phyloP scores from a whole-genome alignment of 1,284 basidiomycete species.

The Neonothopanus nambi region DNA sequence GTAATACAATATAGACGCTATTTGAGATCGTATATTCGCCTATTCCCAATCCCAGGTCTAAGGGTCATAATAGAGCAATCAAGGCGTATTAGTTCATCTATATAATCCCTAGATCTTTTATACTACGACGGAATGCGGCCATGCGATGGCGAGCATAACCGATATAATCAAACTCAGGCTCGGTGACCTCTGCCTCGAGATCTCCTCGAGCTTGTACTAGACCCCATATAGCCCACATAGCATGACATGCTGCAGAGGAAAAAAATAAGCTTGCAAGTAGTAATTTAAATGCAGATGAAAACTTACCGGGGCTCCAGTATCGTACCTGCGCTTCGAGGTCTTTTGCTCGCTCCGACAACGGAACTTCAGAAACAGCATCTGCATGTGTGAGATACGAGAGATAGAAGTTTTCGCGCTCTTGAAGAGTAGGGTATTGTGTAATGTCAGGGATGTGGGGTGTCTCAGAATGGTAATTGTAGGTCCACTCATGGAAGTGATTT shows the following conservation, averaged over 20 bases:
- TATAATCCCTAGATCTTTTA: slow-evolving; percentile 47
- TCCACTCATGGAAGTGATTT: slow-evolving; percentile 97
- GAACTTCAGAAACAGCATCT: slow-evolving; percentile 33
- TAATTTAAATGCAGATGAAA: background rate
- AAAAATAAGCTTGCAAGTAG: background rate
- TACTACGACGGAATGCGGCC: slow-evolving; percentile 58
- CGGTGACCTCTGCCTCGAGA: slow-evolving; percentile 55
- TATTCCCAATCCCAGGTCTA: no score
- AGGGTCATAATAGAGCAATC: no score
- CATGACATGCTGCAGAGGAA: slow-evolving; percentile 62
- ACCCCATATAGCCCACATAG: slow-evolving; percentile 92
- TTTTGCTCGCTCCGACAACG: slow-evolving; percentile 34
- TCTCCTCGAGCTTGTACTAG: slow-evolving; percentile 87
- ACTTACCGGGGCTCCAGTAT: slow-evolving; percentile 70
- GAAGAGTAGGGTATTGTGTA: slow-evolving; percentile 70
- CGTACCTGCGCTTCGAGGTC: slow-evolving; percentile 76
- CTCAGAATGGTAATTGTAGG: slow-evolving; percentile 80
- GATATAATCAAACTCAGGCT: slow-evolving; percentile 79
- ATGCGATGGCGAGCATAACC: slow-evolving; percentile 69
- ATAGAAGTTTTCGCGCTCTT: slow-evolving; percentile 83
- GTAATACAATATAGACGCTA: no score
- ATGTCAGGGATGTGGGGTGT: slow-evolving; percentile 75
- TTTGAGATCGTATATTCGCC: no score
- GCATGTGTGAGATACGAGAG: slow-evolving; percentile 70
- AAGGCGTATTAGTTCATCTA: background rate